Conservation (phyloP, 495 filamentous ascomycete genomes). For the Neohortaea acidophila region DNA sequence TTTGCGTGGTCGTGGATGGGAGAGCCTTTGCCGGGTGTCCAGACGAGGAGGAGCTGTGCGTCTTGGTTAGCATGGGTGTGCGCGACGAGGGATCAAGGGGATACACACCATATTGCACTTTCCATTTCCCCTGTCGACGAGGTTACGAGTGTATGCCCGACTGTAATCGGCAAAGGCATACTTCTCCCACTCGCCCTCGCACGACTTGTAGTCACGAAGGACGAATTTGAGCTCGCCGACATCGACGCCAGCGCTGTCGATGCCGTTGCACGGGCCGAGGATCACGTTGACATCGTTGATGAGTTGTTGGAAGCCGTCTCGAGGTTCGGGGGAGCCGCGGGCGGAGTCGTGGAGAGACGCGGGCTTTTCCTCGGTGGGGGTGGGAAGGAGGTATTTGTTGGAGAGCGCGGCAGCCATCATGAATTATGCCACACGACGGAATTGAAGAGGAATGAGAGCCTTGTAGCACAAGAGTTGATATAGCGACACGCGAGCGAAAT, state of each 20-base stretch:
- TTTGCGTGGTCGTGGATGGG: conserved; percentile 58
- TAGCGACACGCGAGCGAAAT: too few relatives aligned
- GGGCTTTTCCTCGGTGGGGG: not conserved
- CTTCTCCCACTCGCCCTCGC: conserved; percentile 50
- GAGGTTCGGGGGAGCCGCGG: conserved; percentile 2
- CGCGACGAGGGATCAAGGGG: too few relatives aligned
- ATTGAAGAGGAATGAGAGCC: too few relatives aligned
- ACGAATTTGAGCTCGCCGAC: conserved; percentile 46
- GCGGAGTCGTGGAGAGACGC: conserved; percentile 9
- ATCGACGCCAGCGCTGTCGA: conserved; percentile 65
- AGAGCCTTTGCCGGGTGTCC: conserved; percentile 74
- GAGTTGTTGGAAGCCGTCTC: conserved; percentile 46
- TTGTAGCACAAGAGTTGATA: too few relatives aligned
- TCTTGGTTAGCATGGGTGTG: not conserved
- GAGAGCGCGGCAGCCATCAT: too few relatives aligned
- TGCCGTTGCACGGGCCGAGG: conserved; percentile 62
- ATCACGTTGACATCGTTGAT: conserved; percentile 54
- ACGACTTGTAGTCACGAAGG: conserved; percentile 57
- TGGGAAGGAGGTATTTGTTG: too few relatives aligned
- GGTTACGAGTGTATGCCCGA: conserved; percentile 66
- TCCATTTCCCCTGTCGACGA: conserved; percentile 81
- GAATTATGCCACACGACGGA: too few relatives aligned
- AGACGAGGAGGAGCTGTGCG: conserved; percentile 67
- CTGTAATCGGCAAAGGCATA: conserved; percentile 54
- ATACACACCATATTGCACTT: conserved; percentile 71